Evolutionary conservation across 1,139 yeast species (phyloP).

Genomic region (Blastobotrys ciferrii): DNA sequence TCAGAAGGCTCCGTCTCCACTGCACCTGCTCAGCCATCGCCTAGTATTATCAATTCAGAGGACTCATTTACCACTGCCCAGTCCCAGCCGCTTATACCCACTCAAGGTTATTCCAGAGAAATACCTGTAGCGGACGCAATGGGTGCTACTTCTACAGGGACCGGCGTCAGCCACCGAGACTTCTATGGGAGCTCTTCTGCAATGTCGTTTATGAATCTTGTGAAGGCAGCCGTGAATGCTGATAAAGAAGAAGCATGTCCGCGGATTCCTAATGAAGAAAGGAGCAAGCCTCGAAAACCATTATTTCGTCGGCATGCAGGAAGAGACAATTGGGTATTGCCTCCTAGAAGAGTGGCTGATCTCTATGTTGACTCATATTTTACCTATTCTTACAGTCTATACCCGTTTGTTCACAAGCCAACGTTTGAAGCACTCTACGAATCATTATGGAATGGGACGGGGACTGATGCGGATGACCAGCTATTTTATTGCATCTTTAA

Average conservation of each 20-base stretch:
- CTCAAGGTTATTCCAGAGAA: background rate
- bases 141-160: slow-evolving; percentile 18
- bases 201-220: slow-evolving; percentile 22
- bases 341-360: slow-evolving; percentile 23
- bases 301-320: background rate
- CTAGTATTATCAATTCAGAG: background rate
- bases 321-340: slow-evolving; percentile 19
- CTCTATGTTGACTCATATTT: slow-evolving; percentile 21
- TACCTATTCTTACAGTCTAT: slow-evolving; percentile 20
- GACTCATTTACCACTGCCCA: background rate
- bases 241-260: background rate
- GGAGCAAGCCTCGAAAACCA: background rate
- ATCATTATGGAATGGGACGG: slow-evolving; percentile 17
- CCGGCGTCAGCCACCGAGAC: slow-evolving; percentile 11
- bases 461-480: slow-evolving; percentile 14
- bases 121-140: slow-evolving; percentile 17
- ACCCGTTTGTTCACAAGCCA: slow-evolving; percentile 24
- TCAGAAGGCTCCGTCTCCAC: no score
- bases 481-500: slow-evolving; percentile 24
- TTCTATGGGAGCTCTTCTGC: slow-evolving; percentile 25
- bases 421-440: slow-evolving; percentile 21
- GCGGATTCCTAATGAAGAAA: background rate
- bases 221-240: slow-evolving; percentile 23
- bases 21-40: background rate
- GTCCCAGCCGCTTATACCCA: background rate